These are phyloP conservation scores for Cyclanthera cordifolia DNA, from an alignment of 306 rosid species.

Conservation along the genomic window DNA sequence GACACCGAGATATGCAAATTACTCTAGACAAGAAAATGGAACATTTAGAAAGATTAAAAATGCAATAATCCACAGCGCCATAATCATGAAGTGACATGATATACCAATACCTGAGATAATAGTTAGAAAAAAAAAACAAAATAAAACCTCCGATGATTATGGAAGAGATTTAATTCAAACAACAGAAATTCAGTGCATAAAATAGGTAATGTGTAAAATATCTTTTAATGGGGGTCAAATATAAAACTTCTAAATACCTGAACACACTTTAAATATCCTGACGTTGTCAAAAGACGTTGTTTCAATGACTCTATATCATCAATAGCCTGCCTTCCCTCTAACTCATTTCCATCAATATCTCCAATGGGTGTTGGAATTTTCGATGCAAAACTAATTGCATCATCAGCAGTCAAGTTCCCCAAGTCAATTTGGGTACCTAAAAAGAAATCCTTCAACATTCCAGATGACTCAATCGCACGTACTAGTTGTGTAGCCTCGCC, in stretches of 20 bases:
- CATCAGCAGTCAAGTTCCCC: slow-evolving; percentile 69
- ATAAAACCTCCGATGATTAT: neutral
- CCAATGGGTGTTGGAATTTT: slow-evolving; percentile 41
- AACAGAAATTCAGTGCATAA: neutral
- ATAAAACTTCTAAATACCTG: slow-evolving; percentile 46
- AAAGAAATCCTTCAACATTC: slow-evolving; percentile 39
- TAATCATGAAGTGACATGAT: neutral
- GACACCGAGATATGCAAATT: slow-evolving; percentile 82
- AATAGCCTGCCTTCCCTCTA: slow-evolving; percentile 34
- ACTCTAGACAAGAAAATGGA: slow-evolving; percentile 40
- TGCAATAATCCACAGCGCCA: neutral
- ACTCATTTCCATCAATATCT: slow-evolving; percentile 37
- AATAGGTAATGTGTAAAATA: neutral
- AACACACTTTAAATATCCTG: slow-evolving; percentile 93
- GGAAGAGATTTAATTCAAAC: neutral
- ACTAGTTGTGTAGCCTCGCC: slow-evolving; percentile 68
- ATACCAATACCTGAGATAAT: neutral
- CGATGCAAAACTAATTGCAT: slow-evolving; percentile 77
- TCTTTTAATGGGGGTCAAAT: no score
- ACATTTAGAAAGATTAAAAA: slow-evolving; percentile 15
- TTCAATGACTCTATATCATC: slow-evolving; percentile 76
- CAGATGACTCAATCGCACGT: slow-evolving; percentile 41
- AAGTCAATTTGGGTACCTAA: slow-evolving; percentile 33
- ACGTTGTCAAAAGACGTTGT: slow-evolving; percentile 77
- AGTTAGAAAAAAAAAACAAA: neutral